Evolutionary conservation across 352 stramenopile species (phyloP).

Genomic region (Phytopythium boreale): DNA sequence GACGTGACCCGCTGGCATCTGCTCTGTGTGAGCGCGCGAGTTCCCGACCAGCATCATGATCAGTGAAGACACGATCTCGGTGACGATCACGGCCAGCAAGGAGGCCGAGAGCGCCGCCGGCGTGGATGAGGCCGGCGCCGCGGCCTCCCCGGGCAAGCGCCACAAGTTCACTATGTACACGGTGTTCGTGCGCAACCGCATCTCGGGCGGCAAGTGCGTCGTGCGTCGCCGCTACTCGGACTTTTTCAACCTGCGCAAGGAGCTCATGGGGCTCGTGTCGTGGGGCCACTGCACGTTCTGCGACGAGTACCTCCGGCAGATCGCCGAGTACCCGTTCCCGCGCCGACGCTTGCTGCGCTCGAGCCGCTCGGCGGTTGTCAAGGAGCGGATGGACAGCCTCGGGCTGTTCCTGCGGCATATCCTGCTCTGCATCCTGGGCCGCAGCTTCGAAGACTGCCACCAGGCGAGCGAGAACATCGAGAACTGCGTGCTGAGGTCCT

Average conservation of each 20-base stretch:
- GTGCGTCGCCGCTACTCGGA: conserved; percentile 81
- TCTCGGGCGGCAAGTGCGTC: conserved; percentile 69
- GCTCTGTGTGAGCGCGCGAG: neutral
- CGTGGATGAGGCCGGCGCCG: conserved; percentile 13
- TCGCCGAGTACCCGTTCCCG: conserved; percentile 78
- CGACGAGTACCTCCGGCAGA: conserved; percentile 57
- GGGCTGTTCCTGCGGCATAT: conserved; percentile 76
- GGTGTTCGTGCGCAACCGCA: conserved; percentile 75
- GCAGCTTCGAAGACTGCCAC: conserved; percentile 62
- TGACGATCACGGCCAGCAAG: conserved; percentile 61
- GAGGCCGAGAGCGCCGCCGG: conserved; percentile 32
- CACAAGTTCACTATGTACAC: conserved; percentile 86
- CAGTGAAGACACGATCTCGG: conserved; percentile 60
- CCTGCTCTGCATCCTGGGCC: conserved; percentile 66
- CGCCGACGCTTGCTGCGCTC: conserved; percentile 71
- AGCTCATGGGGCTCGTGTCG: conserved; percentile 79
- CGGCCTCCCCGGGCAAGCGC: conserved; percentile 24
- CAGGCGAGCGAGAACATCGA: conserved; percentile 70
- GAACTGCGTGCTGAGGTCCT: conserved; percentile 67
- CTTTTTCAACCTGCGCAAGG: conserved; percentile 82
- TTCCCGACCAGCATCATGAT: conserved; percentile 26
- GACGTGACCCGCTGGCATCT: neutral
- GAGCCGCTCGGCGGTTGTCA: conserved; percentile 62
- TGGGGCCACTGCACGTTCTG: conserved; percentile 75
- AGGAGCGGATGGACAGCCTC: conserved; percentile 84